Conservation (phyloP, 2,329 filamentous ascomycete genomes). For the Verticillium dahliae region DNA sequence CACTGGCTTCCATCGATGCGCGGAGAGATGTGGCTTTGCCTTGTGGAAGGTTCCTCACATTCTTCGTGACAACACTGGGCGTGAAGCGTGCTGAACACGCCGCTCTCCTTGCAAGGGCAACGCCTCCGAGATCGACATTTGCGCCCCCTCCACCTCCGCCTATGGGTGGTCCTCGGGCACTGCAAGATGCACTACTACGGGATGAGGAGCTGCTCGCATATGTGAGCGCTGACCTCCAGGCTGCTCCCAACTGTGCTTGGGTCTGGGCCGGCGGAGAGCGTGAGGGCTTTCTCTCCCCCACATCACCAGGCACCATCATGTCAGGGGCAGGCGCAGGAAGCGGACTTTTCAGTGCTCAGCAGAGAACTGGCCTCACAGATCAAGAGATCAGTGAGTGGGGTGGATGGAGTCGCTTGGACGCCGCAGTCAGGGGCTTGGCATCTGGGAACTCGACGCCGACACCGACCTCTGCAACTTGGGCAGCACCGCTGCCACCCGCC, state of each 20-base stretch:
- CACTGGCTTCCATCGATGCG: slow-evolving; percentile 64
- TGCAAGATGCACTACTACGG: slow-evolving; percentile 33
- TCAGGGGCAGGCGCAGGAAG: slow-evolving; percentile 22
- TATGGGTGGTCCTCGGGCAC: slow-evolving; percentile 15
- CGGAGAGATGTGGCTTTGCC: slow-evolving; percentile 65
- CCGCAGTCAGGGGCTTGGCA: slow-evolving; percentile 22
- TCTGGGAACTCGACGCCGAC: slow-evolving; percentile 19
- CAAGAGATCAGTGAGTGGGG: slow-evolving; percentile 64
- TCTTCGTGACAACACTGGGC: slow-evolving; percentile 67
- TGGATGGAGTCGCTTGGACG: slow-evolving; percentile 72
- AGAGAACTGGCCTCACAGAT: slow-evolving; percentile 44
- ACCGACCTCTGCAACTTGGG: slow-evolving; percentile 25
- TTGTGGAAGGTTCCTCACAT: slow-evolving; percentile 75
- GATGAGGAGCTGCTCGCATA: slow-evolving; percentile 90
- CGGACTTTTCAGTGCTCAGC: slow-evolving; percentile 37
- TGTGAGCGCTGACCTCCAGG: slow-evolving; percentile 79
- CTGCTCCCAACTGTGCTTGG: slow-evolving; percentile 71
- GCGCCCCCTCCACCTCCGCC: slow-evolving; percentile 20
- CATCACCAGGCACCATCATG: slow-evolving; percentile 7
- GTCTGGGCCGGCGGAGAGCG: slow-evolving; percentile 65
- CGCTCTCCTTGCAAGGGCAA: slow-evolving; percentile 22
- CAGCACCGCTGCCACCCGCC: slow-evolving; percentile 21
- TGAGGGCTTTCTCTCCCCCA: slow-evolving; percentile 21
- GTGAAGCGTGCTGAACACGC: slow-evolving; percentile 43
- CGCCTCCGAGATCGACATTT: slow-evolving; percentile 20